A percentile compares a stretch with the other conserved stretches of the same genome.
These are phyloP conservation scores for Colletotrichum phormii DNA, from an alignment of 2,329 filamentous ascomycete species.

Conservation along the genomic window DNA sequence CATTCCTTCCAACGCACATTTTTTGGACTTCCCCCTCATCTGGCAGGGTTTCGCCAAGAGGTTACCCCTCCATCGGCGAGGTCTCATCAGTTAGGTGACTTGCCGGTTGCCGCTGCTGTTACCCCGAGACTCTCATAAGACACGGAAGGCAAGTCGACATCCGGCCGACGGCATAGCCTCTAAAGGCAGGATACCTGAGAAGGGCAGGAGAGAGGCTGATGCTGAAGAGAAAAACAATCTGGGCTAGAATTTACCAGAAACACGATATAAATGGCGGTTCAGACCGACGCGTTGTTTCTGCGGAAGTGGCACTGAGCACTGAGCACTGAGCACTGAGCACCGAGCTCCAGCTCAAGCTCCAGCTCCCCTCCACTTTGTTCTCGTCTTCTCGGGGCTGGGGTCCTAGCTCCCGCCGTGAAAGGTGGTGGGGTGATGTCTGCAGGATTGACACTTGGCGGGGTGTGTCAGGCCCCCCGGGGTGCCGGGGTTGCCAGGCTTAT, in stretches of 20 bases:
- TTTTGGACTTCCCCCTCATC: neutral
- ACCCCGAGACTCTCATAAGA: neutral
- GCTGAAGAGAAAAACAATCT: neutral
- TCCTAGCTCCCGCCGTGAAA: constrained; percentile 23
- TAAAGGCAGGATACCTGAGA: neutral
- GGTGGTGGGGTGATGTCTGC: constrained; percentile 35
- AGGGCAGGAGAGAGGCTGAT: neutral
- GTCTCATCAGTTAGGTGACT: neutral
- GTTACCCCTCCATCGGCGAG: constrained; percentile 10
- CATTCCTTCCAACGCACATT: neutral
- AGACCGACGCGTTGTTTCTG: neutral
- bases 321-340: constrained; percentile 5
- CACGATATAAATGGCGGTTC: constrained; percentile 8
- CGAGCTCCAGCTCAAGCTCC: constrained; percentile 5
- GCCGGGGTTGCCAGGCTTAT: constrained; percentile 5
- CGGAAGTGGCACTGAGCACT: neutral
- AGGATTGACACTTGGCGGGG: constrained; percentile 34
- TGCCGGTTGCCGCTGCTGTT: neutral
- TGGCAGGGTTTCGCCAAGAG: constrained; percentile 14
- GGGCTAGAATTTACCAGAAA: neutral
- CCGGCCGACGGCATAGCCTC: neutral
- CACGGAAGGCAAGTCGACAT: neutral
- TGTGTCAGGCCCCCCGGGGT: neutral
- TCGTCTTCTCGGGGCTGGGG: constrained; percentile 18
- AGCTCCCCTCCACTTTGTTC: constrained; percentile 1